A percentile compares a stretch with the other conserved stretches of the same genome.
phyloP scores from a whole-genome alignment of 257 asterid genomes.

The Osmanthus fragrans region DNA sequence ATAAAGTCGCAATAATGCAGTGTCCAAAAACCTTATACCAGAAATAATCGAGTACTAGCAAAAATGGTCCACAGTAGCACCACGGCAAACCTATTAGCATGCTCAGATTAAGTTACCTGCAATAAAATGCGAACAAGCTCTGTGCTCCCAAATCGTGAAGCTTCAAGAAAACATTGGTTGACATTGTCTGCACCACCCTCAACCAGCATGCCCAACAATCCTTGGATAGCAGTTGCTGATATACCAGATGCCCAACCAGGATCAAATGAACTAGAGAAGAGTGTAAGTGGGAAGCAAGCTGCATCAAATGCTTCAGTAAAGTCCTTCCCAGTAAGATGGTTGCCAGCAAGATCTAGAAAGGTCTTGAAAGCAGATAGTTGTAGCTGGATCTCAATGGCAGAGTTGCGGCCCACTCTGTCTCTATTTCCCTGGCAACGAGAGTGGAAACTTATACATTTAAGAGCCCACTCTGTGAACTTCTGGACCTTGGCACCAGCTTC shows the following conservation, averaged over 20 bases:
- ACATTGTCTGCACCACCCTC: conserved; percentile 99
- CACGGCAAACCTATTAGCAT: conserved; percentile 7
- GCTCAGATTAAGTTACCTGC: conserved; percentile 57
- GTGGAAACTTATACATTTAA: conserved; percentile 97
- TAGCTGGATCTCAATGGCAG: conserved; percentile 77
- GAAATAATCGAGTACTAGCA: background rate
- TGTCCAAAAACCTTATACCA: no score
- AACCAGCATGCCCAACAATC: conserved; percentile 89
- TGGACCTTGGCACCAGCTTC: conserved; percentile 98
- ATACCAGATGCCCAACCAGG: conserved; percentile 99
- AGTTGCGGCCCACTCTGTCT: conserved; percentile 68
- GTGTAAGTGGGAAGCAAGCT: conserved; percentile 98
- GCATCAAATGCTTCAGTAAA: conserved; percentile 99
- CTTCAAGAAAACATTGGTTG: conserved; percentile 97
- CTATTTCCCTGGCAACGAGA: conserved; percentile 94
- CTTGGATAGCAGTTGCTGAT: conserved; percentile 93
- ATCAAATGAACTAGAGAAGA: conserved; percentile 93
- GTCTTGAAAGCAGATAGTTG: conserved; percentile 93
- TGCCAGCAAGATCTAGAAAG: conserved; percentile 92
- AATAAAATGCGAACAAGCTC: conserved; percentile 97
- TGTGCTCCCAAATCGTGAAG: conserved; percentile 98
- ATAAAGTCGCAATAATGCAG: background rate
- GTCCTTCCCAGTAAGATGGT: conserved; percentile 91
- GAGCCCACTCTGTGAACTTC: conserved; percentile 99
- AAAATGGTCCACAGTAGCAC: conserved; percentile 10